Base-by-base conservation (phyloP, 2,329 filamentous ascomycete species). In the Penicillium digitatum region DNA sequence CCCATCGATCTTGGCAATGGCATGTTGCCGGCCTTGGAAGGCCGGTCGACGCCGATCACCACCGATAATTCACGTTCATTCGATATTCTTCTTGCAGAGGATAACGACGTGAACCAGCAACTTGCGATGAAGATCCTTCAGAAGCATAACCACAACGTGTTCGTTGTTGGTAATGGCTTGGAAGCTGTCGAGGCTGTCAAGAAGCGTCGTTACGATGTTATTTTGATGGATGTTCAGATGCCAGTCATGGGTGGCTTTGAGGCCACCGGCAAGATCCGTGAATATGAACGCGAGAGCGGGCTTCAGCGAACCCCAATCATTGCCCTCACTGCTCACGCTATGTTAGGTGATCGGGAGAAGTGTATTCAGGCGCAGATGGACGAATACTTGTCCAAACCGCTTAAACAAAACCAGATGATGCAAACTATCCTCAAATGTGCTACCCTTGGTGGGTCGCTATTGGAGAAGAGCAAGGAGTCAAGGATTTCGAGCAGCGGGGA, bases 241-340 rank as follows among this genome's bases (percentile, higher is more conserved):
- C 94, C 94, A n/a, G 89, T 97, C 67, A 97, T 97, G 92, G 94
- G 94, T 70, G 94, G 94, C 42, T 97, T 99, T 70, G 94, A 99
- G 76, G 92, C 94, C 14, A 99, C 94, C 5, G 89, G 87, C 63
- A 96, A 96, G 79, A 99, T 99, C 63, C 86, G 94, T 67, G 91
- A 96, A 72, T 97, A 93, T 73, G 94, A 99, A 73, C 86, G 87
- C 57, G 88, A 87, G 61, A 84, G 90, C 63, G 87, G 87, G 52
- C 82, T 90, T 32, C 86, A 89, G 55, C 84, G 93, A 49, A 96
- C 93, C 11, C 94, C 94, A 14, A 96, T 99, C 68, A 96, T 99
- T 66, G 94, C 94, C 2, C 82, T 99, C 42, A 99, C 94, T 12
- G 94, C 94, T 1, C 94, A 99, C 76, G 94, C 94, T 65, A 99